Evolutionary conservation across 305 asterid species (phyloP).

Genomic region (Solanum hybrid): DNA sequence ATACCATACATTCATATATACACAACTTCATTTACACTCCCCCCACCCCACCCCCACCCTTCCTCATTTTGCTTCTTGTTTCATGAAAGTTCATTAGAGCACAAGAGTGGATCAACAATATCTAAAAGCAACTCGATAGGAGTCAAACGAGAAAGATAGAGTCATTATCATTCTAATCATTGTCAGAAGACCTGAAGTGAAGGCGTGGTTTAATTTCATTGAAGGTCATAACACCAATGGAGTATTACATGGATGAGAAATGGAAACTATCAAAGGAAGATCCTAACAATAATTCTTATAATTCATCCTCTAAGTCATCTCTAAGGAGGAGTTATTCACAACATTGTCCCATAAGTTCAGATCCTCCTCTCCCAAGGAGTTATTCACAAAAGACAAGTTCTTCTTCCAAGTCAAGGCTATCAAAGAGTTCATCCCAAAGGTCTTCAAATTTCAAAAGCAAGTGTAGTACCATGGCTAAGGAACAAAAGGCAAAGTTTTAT

Average conservation of each 20-base stretch:
- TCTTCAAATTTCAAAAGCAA: constrained; percentile 55
- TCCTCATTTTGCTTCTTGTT: background rate
- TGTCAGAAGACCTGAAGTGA: background rate
- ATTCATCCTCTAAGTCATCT: constrained; percentile 19
- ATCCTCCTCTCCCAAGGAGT: constrained; percentile 39
- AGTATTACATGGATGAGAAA: constrained; percentile 80
- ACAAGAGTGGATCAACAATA: background rate
- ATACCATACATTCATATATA: background rate
- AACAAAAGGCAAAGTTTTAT: constrained; percentile 79
- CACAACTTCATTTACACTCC: background rate
- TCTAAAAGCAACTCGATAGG: background rate
- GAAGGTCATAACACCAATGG: constrained; percentile 25
- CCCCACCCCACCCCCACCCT: background rate
- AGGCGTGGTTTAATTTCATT: background rate
- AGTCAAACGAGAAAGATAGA: background rate
- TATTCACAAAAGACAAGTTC: constrained; percentile 34
- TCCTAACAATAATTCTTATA: constrained; percentile 16
- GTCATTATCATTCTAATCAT: background rate
- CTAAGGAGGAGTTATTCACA: constrained; percentile 37
- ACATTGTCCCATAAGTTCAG: constrained; percentile 15
- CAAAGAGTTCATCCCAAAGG: constrained; percentile 57
- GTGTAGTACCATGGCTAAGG: constrained; percentile 74
- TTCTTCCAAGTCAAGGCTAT: constrained; percentile 31
- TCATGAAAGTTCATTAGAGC: background rate
- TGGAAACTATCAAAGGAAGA: constrained; percentile 55